phyloP scores from a whole-genome alignment of 2,329 filamentous ascomycete species.

The Fusarium denticulatum region DNA sequence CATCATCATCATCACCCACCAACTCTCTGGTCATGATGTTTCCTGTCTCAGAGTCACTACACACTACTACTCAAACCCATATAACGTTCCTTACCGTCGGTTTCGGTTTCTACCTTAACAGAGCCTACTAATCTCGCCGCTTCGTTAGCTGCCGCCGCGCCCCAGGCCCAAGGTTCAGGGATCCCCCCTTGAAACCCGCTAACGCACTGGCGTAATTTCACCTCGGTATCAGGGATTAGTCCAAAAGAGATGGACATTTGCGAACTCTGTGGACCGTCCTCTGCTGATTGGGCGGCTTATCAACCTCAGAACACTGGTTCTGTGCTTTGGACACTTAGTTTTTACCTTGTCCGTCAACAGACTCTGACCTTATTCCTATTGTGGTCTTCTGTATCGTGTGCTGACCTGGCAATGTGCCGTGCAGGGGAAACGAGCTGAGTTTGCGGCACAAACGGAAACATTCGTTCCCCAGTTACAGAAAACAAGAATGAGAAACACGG shows the following conservation, averaged over 20 bases:
- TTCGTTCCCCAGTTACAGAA: slow-evolving; percentile 18
- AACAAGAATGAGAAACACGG: slow-evolving; percentile 22
- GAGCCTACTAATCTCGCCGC: slow-evolving; percentile 32
- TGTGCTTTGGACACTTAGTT: slow-evolving; percentile 21
- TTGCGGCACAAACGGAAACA: slow-evolving; percentile 32
- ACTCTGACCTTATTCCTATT: slow-evolving; percentile 8
- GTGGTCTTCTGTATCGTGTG: neutral
- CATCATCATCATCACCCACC: too few relatives aligned
- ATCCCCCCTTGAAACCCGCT: slow-evolving; percentile 65
- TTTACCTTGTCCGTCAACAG: slow-evolving; percentile 15
- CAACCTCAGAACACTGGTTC: slow-evolving; percentile 12
- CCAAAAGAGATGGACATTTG: slow-evolving; percentile 33
- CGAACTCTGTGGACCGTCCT: slow-evolving; percentile 5
- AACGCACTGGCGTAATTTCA: slow-evolving; percentile 60
- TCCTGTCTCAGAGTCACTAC: neutral
- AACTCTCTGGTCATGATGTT: neutral
- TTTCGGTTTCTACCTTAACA: slow-evolving; percentile 27
- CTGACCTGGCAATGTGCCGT: slow-evolving; percentile 17
- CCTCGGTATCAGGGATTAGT: slow-evolving; percentile 56
- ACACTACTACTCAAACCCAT: neutral
- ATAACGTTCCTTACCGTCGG: slow-evolving; percentile 10
- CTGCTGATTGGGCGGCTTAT: slow-evolving; percentile 26
- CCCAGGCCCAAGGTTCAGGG: slow-evolving; percentile 38
- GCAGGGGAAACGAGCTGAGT: slow-evolving; percentile 20
- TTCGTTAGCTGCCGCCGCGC: slow-evolving; percentile 38